phyloP scores from a whole-genome alignment of 768 basidiomycete genomes.

The Hortiboletus campestris region DNA sequence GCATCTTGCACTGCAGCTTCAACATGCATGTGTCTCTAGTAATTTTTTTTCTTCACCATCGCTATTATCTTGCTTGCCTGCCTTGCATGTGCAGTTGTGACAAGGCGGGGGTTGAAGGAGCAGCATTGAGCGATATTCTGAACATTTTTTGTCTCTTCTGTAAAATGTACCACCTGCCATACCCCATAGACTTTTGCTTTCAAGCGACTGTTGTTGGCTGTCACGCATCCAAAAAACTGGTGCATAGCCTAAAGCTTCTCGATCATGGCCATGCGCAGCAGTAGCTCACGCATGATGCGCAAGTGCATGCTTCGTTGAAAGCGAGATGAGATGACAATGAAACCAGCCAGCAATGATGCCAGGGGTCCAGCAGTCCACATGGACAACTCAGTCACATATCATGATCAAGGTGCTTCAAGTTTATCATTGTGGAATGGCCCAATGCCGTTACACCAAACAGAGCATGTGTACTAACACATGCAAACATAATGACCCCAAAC shows the following conservation, averaged over 20 bases:
- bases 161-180: slow-evolving; percentile 24
- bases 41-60: slow-evolving; percentile 3
- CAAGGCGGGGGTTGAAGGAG: slow-evolving; percentile 19
- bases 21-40: slow-evolving; percentile 15
- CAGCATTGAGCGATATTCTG: slow-evolving; percentile 12
- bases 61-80: slow-evolving; percentile 19
- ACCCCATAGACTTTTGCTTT: slow-evolving; percentile 25
- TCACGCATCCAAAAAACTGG: too few relatives aligned
- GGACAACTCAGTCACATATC: background rate
- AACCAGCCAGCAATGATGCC: background rate
- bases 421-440: background rate
- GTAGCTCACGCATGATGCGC: background rate
- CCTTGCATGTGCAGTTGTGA: slow-evolving; percentile 26
- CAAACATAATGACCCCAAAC: slow-evolving; percentile 7
- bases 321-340: background rate
- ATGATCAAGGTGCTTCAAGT: slow-evolving; percentile 2
- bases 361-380: background rate
- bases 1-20: background rate
- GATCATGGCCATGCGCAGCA: background rate
- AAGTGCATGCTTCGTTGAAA: background rate
- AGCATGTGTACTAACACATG: background rate
- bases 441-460: background rate
- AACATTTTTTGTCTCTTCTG: slow-evolving; percentile 20
- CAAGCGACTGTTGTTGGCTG: background rate
- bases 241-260: too few relatives aligned